Base-by-base conservation (phyloP, 345 rosid genomes). In the Draba incana region DNA sequence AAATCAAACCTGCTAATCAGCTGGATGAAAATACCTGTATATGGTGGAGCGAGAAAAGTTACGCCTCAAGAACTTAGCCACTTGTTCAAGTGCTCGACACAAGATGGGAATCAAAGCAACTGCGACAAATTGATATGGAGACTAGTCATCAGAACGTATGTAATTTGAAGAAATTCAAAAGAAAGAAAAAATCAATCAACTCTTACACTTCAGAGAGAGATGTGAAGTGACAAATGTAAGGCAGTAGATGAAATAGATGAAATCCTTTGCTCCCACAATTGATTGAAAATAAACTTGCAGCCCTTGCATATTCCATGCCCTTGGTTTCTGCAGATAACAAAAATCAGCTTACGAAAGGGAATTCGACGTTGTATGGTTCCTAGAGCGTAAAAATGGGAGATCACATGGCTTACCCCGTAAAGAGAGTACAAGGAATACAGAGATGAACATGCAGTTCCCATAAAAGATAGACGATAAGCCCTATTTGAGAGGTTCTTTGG, bases 401-500 rank as follows among this genome's bases (percentile, higher is more conserved):
- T 57, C 56, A 63, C 35, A 39, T 27, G 24, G 24, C 47, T 77
- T 92, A 94, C 98, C 86, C 99, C 99, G 68, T 92, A 82, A 39
- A 88, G 79, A n/a, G 90, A 76, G 84, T 92, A 92, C 77, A 94
- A 71, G 30, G 99, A 92, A 75, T 86, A 91, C 12, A 89, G 59
- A 66, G 96, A 83, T 9, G 96, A 87, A 75, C 98, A 85, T 0
- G 91, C 86, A 44, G 97, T 94, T 83, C 99, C 99, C 87, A 92
- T 79, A 73, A 92, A 88, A 35, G 98, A 86, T 64, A 92, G 84
- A 24, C 99, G 85, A 74, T 88, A 92, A 46, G 97, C 96, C 78
- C 96, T 86, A 49, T 75, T 85, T 14, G 98, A 85, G 62, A 94
- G 90, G 78, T 70, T 78, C 80, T 47, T 79, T 23, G 98, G 97